Evolutionary conservation across 495 filamentous ascomycete species (phyloP).

Genomic region (Penicillium goetzii): DNA sequence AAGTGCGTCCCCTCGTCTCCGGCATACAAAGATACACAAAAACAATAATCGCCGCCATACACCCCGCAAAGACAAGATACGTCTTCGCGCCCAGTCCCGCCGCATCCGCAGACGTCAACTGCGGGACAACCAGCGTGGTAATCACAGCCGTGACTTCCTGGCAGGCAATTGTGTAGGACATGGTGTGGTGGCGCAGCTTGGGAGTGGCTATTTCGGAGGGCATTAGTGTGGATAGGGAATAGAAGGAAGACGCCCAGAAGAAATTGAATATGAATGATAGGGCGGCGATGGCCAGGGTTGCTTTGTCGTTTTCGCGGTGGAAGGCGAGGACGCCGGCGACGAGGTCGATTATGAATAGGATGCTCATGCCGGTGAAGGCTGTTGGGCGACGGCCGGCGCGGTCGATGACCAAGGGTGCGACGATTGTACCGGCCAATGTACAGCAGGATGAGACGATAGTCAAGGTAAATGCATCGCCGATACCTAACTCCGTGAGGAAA

Average conservation of each 20-base stretch:
- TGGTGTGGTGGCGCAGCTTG: slow-evolving; percentile 45
- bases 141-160: slow-evolving; percentile 43
- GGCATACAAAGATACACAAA: slow-evolving; percentile 57
- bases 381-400: slow-evolving; percentile 43
- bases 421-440: slow-evolving; percentile 43
- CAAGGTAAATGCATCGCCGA: slow-evolving; percentile 36
- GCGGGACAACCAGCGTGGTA: slow-evolving; percentile 42
- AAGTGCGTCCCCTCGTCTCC: slow-evolving; percentile 55
- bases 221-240: slow-evolving; percentile 40
- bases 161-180: slow-evolving; percentile 47
- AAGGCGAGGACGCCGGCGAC: slow-evolving; percentile 39
- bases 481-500: slow-evolving; percentile 39
- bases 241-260: slow-evolving; percentile 45
- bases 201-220: slow-evolving; percentile 47
- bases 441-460: slow-evolving; percentile 46
- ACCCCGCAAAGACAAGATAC: slow-evolving; percentile 43
- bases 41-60: slow-evolving; percentile 36
- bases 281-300: slow-evolving; percentile 30
- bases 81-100: slow-evolving; percentile 44
- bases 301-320: slow-evolving; percentile 20
- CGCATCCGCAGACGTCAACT: slow-evolving; percentile 43
- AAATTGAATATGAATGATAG: slow-evolving; percentile 45
- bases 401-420: slow-evolving; percentile 43
- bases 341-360: slow-evolving; percentile 35
- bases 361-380: slow-evolving; percentile 38